Percentiles rank a stretch among this genome's conserved stretches.
These are phyloP conservation scores for Sporisorium graminicola DNA, from an alignment of 1,284 basidiomycete genomes.

Conservation along the genomic window DNA sequence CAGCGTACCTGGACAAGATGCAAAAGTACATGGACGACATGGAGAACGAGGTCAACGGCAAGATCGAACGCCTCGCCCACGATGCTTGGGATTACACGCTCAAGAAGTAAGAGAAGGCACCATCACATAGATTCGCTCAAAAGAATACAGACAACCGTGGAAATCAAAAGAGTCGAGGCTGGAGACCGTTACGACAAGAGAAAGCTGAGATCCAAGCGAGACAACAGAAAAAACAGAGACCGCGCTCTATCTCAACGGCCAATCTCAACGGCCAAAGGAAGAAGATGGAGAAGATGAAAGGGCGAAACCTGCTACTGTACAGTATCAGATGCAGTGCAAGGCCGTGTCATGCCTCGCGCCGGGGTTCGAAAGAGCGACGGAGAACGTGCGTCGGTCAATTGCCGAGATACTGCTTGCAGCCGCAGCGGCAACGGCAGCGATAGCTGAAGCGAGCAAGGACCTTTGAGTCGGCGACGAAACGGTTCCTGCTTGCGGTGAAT, in stretches of 20 bases:
- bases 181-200: background rate
- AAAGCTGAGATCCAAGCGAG: background rate
- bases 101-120: constrained; percentile 49
- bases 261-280: too few relatives aligned
- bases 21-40: constrained; percentile 81
- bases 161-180: background rate
- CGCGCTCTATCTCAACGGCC: too few relatives aligned
- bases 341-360: background rate
- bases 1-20: constrained; percentile 78
- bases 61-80: constrained; percentile 81
- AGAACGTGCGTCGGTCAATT: background rate
- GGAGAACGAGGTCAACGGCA: constrained; percentile 85
- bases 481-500: too few relatives aligned
- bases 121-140: background rate
- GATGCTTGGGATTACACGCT: constrained; percentile 82
- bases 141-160: background rate
- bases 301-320: too few relatives aligned
- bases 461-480: too few relatives aligned
- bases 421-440: too few relatives aligned
- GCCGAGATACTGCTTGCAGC: background rate
- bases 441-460: too few relatives aligned
- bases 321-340: too few relatives aligned
- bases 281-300: too few relatives aligned
- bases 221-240: too few relatives aligned
- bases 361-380: background rate